These are phyloP conservation scores for Candida endomychidarum DNA, from an alignment of 805 yeast genomes.

Conservation along the genomic window DNA sequence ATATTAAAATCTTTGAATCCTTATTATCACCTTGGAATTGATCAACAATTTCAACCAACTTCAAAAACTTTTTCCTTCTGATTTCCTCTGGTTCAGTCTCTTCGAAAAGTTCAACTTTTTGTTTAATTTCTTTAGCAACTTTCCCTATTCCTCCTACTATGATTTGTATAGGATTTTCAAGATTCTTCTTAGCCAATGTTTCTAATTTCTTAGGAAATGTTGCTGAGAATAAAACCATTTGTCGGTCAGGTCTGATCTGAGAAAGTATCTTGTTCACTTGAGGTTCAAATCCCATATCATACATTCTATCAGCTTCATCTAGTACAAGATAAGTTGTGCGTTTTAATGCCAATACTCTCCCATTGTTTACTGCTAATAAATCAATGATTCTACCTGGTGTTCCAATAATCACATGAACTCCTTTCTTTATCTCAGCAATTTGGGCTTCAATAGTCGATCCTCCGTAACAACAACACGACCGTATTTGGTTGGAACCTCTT, in stretches of 20 bases:
- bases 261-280: conserved; percentile 80
- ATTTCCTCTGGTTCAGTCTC: conserved; percentile 44
- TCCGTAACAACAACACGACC: conserved; percentile 83
- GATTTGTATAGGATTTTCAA: conserved; percentile 69
- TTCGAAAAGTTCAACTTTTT: conserved; percentile 61
- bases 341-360: conserved; percentile 65
- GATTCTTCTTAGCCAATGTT: conserved; percentile 62
- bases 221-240: conserved; percentile 89
- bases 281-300: conserved; percentile 96
- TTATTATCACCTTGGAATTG: conserved; percentile 30
- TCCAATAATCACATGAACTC: conserved; percentile 80
- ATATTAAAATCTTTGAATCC: conserved; percentile 63
- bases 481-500: conserved; percentile 39
- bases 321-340: conserved; percentile 80
- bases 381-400: conserved; percentile 97
- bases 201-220: conserved; percentile 87
- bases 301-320: conserved; percentile 96
- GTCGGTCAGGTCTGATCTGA: conserved; percentile 80
- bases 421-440: conserved; percentile 74
- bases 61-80: conserved; percentile 46
- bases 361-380: conserved; percentile 76
- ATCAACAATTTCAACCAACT: conserved; percentile 57
- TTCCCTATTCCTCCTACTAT: conserved; percentile 76
- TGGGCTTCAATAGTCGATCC: conserved; percentile 83
- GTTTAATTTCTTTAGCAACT: conserved; percentile 79